Conservation (phyloP, 2,329 filamentous ascomycete species). For the Cladophialophora immunda region DNA sequence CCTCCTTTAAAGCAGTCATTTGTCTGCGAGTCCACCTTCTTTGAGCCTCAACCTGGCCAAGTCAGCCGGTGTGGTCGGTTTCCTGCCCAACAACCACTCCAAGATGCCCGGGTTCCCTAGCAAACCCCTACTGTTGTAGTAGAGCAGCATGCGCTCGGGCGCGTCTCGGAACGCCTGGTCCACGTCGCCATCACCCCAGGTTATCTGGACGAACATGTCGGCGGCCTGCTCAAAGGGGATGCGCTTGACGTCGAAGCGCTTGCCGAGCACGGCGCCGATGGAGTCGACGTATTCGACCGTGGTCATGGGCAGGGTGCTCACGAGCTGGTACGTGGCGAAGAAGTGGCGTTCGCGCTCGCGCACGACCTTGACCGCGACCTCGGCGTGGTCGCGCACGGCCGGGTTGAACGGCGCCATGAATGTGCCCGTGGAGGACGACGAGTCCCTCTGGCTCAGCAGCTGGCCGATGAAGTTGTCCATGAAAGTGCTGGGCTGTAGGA, state of each 20-base stretch:
- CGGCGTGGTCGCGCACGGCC: constrained; percentile 17
- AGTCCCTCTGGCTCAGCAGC: constrained; percentile 13
- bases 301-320: constrained; percentile 21
- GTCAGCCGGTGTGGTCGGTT: constrained; percentile 14
- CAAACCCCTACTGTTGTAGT: constrained; percentile 21
- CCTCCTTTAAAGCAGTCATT: neutral
- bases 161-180: constrained; percentile 10
- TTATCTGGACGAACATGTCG: constrained; percentile 1
- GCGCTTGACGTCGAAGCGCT: constrained; percentile 15
- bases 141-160: constrained; percentile 23
- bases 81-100: constrained; percentile 26
- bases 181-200: constrained; percentile 4
- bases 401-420: constrained; percentile 19
- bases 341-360: constrained; percentile 16
- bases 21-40: neutral
- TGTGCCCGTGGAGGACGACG: neutral
- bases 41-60: constrained; percentile 13
- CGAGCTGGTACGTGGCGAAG: constrained; percentile 23
- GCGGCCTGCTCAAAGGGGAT: constrained; percentile 14
- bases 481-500: constrained; percentile 27
- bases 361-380: constrained; percentile 22
- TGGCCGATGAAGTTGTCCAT: constrained; percentile 22
- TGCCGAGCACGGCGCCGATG: constrained; percentile 19
- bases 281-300: constrained; percentile 16
- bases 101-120: constrained; percentile 19